phyloP scores from a whole-genome alignment of 768 basidiomycete species.

The Trametes elegans region DNA sequence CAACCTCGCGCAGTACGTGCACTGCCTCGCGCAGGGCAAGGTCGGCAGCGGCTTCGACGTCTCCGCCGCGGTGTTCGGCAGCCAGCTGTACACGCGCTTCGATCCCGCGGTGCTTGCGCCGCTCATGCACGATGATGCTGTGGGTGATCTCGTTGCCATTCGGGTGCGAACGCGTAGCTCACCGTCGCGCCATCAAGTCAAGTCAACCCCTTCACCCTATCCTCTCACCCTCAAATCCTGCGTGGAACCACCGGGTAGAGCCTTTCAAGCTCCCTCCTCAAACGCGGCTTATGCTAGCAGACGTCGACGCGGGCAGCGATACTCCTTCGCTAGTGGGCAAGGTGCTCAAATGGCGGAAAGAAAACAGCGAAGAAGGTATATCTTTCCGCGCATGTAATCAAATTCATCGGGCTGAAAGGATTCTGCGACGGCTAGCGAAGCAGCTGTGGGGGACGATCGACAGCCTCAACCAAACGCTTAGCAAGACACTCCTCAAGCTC shows the following conservation, averaged over 20 bases:
- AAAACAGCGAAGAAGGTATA: conserved; percentile 55
- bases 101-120: conserved; percentile 64
- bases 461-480: conserved; percentile 58
- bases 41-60: conserved; percentile 98
- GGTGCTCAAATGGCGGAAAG: conserved; percentile 86
- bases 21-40: conserved; percentile 97
- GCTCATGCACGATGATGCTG: conserved; percentile 58
- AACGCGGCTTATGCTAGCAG: conserved; percentile 85
- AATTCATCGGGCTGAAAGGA: not conserved
- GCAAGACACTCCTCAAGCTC: conserved; percentile 49
- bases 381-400: not conserved
- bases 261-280: conserved; percentile 82
- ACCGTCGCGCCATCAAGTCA: not conserved
- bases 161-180: not conserved
- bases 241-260: conserved; percentile 71
- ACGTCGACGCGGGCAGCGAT: conserved; percentile 94
- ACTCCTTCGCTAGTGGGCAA: conserved; percentile 92
- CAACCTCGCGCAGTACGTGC: conserved; percentile 91
- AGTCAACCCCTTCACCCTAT: conserved; percentile 42
- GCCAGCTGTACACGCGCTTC: conserved; percentile 90
- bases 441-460: conserved; percentile 65
- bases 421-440: conserved; percentile 42
- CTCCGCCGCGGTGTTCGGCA: conserved; percentile 89
- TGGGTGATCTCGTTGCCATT: conserved; percentile 27
- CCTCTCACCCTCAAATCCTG: conserved; percentile 60